Evolutionary conservation across 2,329 filamentous ascomycete species (phyloP), one percentile per base, ranked within the genome.

Genomic region (Ceratocystis lukuohia): DNA sequence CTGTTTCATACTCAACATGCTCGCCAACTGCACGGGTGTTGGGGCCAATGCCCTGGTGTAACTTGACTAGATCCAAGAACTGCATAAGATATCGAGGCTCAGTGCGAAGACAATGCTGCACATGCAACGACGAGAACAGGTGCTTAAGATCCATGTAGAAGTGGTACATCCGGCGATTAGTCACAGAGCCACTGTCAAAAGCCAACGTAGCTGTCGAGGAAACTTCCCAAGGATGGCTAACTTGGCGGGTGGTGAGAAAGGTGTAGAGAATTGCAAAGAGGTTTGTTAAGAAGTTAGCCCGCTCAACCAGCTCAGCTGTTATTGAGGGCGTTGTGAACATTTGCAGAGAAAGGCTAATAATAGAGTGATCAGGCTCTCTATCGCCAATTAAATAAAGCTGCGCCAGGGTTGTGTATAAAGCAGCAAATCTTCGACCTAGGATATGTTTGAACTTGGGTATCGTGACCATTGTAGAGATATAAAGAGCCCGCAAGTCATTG

Each of bases 241-340:
- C 94, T 79, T 99, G 94, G 64, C 95, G 84, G 4, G 91, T 96
- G 0, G 94, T 99, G 48, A 99, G 78, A 77, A 99, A 99, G 0
- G 95, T 97, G 75, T 97, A 99, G 0, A 99, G 80, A 69, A 99
- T 99, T 15, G 94, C 91, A 82, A 97, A 88, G 48, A 99, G 81
- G 70, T 91, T 96, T 7, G 91, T 96, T 70, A 99, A 80, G 73
- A 99, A 99, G 74, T 99, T 99, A 33, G 92, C 93, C 59, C 91
- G 84, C 72, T 96, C 89, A 7, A 99, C 91, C 62, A 97, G 89
- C 76, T 99, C 95, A 57, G 91, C 89, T 0, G 93, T 97, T 70
- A 99, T 97, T 0, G 93, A 96, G 1, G 94, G 92, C 0, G 94
- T 96, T 0, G 94, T 99, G 69, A 99, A 80, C 84, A 99, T 95